These are phyloP conservation scores for Mucor saturninus DNA, from an alignment of 371 early-diverging fungal genomes.

Conservation along the genomic window DNA sequence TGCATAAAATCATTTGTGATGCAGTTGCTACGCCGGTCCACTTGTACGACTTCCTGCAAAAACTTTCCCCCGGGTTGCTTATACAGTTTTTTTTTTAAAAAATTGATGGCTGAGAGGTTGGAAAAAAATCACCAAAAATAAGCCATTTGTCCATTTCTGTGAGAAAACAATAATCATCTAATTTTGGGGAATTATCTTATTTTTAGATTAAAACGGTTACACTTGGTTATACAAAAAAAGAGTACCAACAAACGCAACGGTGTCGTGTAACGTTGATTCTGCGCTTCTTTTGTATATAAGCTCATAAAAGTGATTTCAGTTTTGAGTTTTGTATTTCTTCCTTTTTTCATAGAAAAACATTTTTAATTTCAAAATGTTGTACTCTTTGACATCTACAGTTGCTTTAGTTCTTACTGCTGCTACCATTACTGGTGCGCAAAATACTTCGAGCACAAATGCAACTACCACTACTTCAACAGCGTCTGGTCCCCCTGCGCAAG, in stretches of 20 bases:
- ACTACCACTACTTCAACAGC: constrained; percentile 13
- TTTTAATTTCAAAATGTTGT: not conserved
- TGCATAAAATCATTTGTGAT: too few species aligned
- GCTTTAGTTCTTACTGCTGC: constrained; percentile 9
- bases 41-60: too few species aligned
- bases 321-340: not conserved
- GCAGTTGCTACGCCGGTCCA: too few species aligned
- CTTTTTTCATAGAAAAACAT: not conserved
- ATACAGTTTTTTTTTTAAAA: too few species aligned
- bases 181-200: not conserved
- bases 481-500: constrained; percentile 27
- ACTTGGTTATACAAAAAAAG: not conserved
- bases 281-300: not conserved
- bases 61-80: too few species aligned
- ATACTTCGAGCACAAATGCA: constrained; percentile 2
- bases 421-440: constrained; percentile 18
- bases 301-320: not conserved
- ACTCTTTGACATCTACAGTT: constrained; percentile 11
- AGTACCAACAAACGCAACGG: not conserved
- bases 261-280: not conserved
- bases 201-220: constrained; percentile 5
- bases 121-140: constrained; percentile 10
- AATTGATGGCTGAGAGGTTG: not conserved
- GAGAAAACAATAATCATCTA: not conserved
- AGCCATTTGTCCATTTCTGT: constrained; percentile 15